Base-by-base conservation (phyloP, 805 yeast species). In the Jamesozyma jinghongensis region DNA sequence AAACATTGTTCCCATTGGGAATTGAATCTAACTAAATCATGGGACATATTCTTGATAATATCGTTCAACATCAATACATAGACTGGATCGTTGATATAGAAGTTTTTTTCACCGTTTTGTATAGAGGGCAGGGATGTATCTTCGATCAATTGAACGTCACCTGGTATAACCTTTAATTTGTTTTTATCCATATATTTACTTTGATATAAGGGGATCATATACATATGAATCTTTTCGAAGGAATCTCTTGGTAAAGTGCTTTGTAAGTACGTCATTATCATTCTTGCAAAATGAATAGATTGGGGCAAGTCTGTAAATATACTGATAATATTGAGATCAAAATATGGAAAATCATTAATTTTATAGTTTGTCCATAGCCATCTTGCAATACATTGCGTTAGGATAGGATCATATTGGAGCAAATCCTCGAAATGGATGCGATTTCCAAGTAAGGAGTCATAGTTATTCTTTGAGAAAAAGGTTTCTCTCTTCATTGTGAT, bases 291-390 rank as follows among this genome's bases (percentile, higher is more conserved):
- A 28, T 42, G 20, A n/a, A 56, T 31, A 10, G 53, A 41, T 22
- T 51, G 55, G 10, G 46, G 49, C 14, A 57, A 43, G 46, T 59
- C 55, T 3, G 62, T 56, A 40, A 50, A 57, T 8, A 58, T 39
- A 19, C 49, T 48, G 14, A 56, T 46, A 19, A 59, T 47, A 40
- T 59, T 70, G 36, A 90, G 65, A 54, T 84, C 87, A 32, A 72
- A 68, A 52, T 79, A 79, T 1, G 88, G 90, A 50, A 76, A 81
- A 32, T 73, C 64, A 47, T 79, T 79, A 49, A 78, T 63, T 58
- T 79, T 77, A 56, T 81, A 83, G 56, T 83, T 80, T 7, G 77
- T 79, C 40, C 85, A 62, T 16, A 88, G 63, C 61, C 85, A 83
- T 40, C 88, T 66, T 0, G 96, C 96, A 42, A 90, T 64, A 34